phyloP scores from a whole-genome alignment of 352 stramenopile species.

The Phytopythium montanum region DNA sequence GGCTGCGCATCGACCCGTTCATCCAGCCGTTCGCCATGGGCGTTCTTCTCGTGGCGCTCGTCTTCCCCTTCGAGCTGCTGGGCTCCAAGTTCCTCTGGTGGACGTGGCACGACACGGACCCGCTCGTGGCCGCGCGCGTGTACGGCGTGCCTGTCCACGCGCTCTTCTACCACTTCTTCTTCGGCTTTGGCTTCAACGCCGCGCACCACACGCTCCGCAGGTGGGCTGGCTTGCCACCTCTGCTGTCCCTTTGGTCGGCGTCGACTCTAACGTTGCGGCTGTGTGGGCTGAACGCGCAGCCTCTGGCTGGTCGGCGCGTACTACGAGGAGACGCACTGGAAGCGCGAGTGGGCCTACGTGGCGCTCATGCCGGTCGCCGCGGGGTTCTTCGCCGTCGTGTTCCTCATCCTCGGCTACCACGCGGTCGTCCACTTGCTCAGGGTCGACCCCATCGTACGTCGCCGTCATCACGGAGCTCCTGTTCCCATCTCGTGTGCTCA shows the following conservation, averaged over 20 bases:
- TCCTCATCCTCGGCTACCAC: conserved; percentile 69
- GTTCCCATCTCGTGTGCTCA: background rate
- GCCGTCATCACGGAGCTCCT: background rate
- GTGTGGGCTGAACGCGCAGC: conserved; percentile 17
- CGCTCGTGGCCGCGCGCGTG: conserved; percentile 49
- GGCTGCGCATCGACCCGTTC: conserved; percentile 68
- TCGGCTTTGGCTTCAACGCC: conserved; percentile 44
- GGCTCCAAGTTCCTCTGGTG: conserved; percentile 83
- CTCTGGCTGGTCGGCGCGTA: conserved; percentile 50
- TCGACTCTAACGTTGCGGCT: conserved; percentile 1
- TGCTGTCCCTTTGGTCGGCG: background rate
- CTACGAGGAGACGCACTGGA: conserved; percentile 61
- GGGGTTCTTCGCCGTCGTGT: conserved; percentile 43
- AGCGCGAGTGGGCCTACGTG: conserved; percentile 60
- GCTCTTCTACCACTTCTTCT: conserved; percentile 69
- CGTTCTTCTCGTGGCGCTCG: conserved; percentile 43
- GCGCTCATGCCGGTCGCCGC: conserved; percentile 50
- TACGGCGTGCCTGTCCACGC: conserved; percentile 63
- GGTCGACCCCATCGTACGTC: conserved; percentile 41
- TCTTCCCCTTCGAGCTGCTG: conserved; percentile 71
- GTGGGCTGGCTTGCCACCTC: conserved; percentile 15
- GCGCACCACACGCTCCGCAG: conserved; percentile 57
- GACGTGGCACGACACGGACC: conserved; percentile 84
- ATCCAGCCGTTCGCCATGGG: conserved; percentile 72
- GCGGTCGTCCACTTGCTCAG: conserved; percentile 45